These are phyloP conservation scores for Kodamaea sp. DNA, from an alignment of 1,139 yeast genomes.

Conservation along the genomic window DNA sequence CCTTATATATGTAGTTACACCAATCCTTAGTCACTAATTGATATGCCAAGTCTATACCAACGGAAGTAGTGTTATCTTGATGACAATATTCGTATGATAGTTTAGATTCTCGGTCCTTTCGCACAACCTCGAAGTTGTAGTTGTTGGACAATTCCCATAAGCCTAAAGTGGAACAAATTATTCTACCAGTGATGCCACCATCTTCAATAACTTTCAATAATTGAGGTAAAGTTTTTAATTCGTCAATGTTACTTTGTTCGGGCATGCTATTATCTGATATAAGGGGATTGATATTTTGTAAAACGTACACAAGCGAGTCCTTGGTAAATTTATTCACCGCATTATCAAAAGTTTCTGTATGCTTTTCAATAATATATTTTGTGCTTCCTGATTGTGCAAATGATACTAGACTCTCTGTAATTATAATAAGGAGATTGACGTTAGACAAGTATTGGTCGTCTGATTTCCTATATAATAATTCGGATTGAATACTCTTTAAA, in stretches of 20 bases:
- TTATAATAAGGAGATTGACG: conserved; percentile 18
- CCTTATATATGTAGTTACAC: conserved; percentile 18
- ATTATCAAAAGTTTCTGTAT: conserved; percentile 6
- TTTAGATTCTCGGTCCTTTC: conserved; percentile 6
- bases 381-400: conserved; percentile 6
- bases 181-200: conserved; percentile 26
- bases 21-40: conserved; percentile 11
- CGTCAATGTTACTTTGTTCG: neutral
- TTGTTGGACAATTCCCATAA: conserved; percentile 31
- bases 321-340: conserved; percentile 10
- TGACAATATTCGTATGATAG: neutral
- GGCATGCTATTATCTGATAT: conserved; percentile 6
- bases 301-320: conserved; percentile 17
- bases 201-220: conserved; percentile 17
- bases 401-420: conserved; percentile 15
- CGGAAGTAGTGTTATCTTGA: neutral
- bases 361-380: conserved; percentile 6
- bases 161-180: conserved; percentile 31
- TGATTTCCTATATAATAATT: conserved; percentile 9
- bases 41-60: conserved; percentile 2
- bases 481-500: conserved; percentile 21
- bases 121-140: conserved; percentile 15
- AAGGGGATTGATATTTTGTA: conserved; percentile 18
- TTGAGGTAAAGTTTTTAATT: conserved; percentile 7
- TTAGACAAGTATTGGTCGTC: conserved; percentile 18